Conservation (phyloP, 495 filamentous ascomycete species). For the Aspergillus panamensis region DNA sequence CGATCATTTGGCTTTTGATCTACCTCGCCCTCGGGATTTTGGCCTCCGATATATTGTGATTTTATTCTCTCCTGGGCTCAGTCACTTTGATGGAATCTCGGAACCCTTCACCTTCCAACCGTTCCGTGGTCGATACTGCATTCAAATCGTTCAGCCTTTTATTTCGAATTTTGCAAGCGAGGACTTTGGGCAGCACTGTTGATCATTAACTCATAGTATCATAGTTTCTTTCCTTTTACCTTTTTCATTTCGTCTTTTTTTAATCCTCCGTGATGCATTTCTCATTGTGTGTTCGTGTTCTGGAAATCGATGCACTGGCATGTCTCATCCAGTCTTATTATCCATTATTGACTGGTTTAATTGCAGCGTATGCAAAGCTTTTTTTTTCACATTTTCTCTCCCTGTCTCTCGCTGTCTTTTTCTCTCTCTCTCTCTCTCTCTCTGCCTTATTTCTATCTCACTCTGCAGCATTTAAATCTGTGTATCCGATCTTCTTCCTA, state of each 20-base stretch:
- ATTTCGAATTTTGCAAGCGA: slow-evolving; percentile 24
- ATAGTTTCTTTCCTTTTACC: slow-evolving; percentile 13
- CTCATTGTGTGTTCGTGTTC: slow-evolving; percentile 19
- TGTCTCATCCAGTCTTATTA: slow-evolving; percentile 12
- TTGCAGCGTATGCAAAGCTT: slow-evolving; percentile 14
- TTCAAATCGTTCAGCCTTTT: slow-evolving; percentile 17
- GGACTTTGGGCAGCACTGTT: slow-evolving; percentile 21
- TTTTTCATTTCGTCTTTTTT: slow-evolving; percentile 4
- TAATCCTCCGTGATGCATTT: slow-evolving; percentile 9
- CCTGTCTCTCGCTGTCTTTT: slow-evolving; percentile 1
- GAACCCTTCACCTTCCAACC: background rate
- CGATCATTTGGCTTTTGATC: slow-evolving; percentile 21
- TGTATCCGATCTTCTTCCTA: slow-evolving; percentile 8
- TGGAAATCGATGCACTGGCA: slow-evolving; percentile 20
- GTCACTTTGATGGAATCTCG: slow-evolving; percentile 19
- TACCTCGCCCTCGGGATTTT: slow-evolving; percentile 20
- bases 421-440: background rate
- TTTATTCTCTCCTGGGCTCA: slow-evolving; percentile 14
- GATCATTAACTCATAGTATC: slow-evolving; percentile 20
- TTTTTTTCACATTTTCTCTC: slow-evolving; percentile 4
- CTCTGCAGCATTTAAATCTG: slow-evolving; percentile 9
- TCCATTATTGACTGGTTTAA: slow-evolving; percentile 16
- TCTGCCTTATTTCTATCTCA: background rate
- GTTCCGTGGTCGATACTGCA: slow-evolving; percentile 13
- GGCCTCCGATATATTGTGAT: slow-evolving; percentile 15